Evolutionary conservation across 306 rosid species (phyloP), one percentile per base, ranked within the genome.

Genomic region (Morella rubra): DNA sequence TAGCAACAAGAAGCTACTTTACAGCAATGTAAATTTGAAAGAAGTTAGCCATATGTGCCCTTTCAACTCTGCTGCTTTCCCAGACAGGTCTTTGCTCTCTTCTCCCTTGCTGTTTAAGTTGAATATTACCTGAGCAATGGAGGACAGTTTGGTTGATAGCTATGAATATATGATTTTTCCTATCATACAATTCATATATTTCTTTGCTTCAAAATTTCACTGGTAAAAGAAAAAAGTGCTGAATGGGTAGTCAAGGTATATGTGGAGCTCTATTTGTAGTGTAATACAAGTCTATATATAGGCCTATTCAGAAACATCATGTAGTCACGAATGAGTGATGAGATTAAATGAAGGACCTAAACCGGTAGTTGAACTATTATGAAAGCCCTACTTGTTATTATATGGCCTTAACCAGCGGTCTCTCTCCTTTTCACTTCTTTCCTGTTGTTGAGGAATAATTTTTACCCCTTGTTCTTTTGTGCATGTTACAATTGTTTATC

Each of bases 1-100:
- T 75, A 91, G 99, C 82, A 95, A 95, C 93, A 95, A 95, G 84
- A 95, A 92, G 69, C 69, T 95, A 76, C 97, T 92, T 50, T 95
- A 95, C 37, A 32, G 37, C 37, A 32, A 32, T 32, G 37, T 32
- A 32, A 32, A 32, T 32, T 32, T 32, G 37, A 32, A 32, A 32
- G 37, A 32, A 32, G 37, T 32, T 32, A 32, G 37, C 37, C 37
- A 32, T 32, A 32, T 32, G 37, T 32, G 37, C 37, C 37, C 37
- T 32, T 32, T 32, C 37, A 32, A 32, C 37, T 32, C 37, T 32
- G 37, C 37, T 32, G 37, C 37, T 32, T 32, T 32, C 37, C 37
- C 37, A 32, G 37, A 32, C 37, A 32, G 37, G 37, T 32, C 3
- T 32, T 32, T 32, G 3, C 37, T 32, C 37, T 32, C 37, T 44